Evolutionary conservation across 2,329 filamentous ascomycete genomes (phyloP).

Genomic region (Diaporthe sp.): DNA sequence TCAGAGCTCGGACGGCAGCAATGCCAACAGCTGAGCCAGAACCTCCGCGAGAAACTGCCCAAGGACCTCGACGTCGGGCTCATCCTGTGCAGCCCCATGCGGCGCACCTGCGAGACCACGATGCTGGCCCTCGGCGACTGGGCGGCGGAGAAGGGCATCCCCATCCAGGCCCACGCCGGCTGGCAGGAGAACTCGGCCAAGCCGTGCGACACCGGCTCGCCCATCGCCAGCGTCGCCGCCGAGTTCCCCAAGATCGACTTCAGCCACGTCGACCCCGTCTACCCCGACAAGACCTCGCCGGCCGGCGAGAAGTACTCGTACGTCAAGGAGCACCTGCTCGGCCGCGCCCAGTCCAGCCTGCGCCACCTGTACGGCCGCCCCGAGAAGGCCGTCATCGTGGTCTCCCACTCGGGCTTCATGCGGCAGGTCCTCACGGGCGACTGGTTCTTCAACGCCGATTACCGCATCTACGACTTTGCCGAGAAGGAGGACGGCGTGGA

Average conservation of each 20-base stretch:
- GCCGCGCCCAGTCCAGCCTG: slow-evolving; percentile 67
- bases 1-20: slow-evolving; percentile 64
- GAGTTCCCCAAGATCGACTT: slow-evolving; percentile 73
- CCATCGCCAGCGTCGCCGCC: slow-evolving; percentile 56
- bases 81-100: slow-evolving; percentile 76
- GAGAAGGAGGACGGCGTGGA: slow-evolving; percentile 45
- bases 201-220: slow-evolving; percentile 74
- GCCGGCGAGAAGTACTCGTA: slow-evolving; percentile 64
- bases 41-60: slow-evolving; percentile 57
- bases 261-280: slow-evolving; percentile 68
- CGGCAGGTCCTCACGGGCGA: slow-evolving; percentile 68
- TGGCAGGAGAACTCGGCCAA: slow-evolving; percentile 75
- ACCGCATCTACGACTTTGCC: slow-evolving; percentile 72
- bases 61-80: slow-evolving; percentile 62
- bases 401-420: slow-evolving; percentile 76
- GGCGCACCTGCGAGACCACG: slow-evolving; percentile 75
- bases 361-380: slow-evolving; percentile 64
- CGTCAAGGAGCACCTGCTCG: slow-evolving; percentile 65
- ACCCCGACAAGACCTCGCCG: slow-evolving; percentile 72
- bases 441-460: slow-evolving; percentile 74
- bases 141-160: slow-evolving; percentile 68
- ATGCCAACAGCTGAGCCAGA: slow-evolving; percentile 60
- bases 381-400: slow-evolving; percentile 74
- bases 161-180: slow-evolving; percentile 69
- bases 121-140: slow-evolving; percentile 67